Evolutionary conservation across 305 asterid genomes (phyloP), one percentile per base, ranked within the genome.

Genomic region (Fraxinus nigra): DNA sequence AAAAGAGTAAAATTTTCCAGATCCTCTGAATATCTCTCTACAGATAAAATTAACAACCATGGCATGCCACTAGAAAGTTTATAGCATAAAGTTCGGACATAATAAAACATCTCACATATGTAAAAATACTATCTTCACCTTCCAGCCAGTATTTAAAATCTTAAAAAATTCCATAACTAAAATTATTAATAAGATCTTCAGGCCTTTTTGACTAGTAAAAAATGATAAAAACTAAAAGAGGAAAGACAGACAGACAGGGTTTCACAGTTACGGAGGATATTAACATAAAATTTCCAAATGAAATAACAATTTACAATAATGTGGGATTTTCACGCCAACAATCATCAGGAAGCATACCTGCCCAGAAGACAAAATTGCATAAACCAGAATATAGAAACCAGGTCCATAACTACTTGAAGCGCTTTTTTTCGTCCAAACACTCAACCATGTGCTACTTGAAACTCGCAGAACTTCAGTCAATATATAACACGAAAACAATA

Each of bases 371-470:
- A 91, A 80, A 34, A 84, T 35, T 61, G 95, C 91, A 82, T 91
- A 91, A 69, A 91, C 91, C 63, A 91, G 85, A 79, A 91, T 87
- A 78, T 90, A 91, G 85, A 90, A 88, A 76, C 89, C 90, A 59
- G 93, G 88, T n/a, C 43, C 78, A 35, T 85, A 83, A 84, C 78
- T 72, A 74, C 22, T 77, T 24, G 85, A 80, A 77, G 90, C 84
- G 84, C 91, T 90, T 81, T 86, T 88, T 79, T 91, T 87, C 32
- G 95, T 90, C 95, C 95, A 91, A 70, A 86, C 84, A 82, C 93
- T 91, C 85, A 91, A 72, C 95, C 93, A 91, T 2, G 95, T 91
- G 90, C 95, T 91, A 75, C 95, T 91, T 63, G 91, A 90, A 65
- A 91, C 89, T 83, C 95, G 89, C 67, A 91, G 87, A 83, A 79